Evolutionary conservation across 768 basidiomycete species (phyloP).

Genomic region (Hemileccinum impolitum): DNA sequence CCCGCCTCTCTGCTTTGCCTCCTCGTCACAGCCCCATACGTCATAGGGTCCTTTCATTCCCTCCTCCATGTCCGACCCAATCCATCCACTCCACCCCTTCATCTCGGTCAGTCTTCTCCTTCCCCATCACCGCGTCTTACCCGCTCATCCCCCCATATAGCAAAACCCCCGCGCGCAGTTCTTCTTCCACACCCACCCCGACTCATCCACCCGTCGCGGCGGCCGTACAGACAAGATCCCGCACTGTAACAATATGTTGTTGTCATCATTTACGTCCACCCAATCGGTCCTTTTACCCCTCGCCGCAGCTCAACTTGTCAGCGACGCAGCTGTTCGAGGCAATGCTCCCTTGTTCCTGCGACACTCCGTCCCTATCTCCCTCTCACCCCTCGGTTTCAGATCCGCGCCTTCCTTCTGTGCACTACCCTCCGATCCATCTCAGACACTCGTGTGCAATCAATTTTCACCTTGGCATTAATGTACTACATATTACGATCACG

Average conservation of each 20-base stretch:
- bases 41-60: constrained; percentile 13
- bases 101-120: constrained; percentile 35
- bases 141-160: constrained; percentile 4
- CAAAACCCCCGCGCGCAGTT: constrained; percentile 44
- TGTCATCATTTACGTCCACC: constrained; percentile 2
- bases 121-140: background rate
- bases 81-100: constrained; percentile 38
- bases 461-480: constrained; percentile 42
- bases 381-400: constrained; percentile 35
- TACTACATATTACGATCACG: constrained; percentile 23
- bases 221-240: constrained; percentile 31
- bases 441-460: constrained; percentile 66
- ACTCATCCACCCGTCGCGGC: constrained; percentile 51
- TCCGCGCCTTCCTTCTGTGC: constrained; percentile 65
- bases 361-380: background rate
- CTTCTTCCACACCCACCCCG: constrained; percentile 61
- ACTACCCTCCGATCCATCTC: constrained; percentile 60
- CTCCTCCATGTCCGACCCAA: constrained; percentile 25
- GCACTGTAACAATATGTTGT: constrained; percentile 33
- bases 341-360: constrained; percentile 41
- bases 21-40: constrained; percentile 20
- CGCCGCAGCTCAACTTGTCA: constrained; percentile 55
- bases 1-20: background rate
- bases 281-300: constrained; percentile 12
- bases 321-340: constrained; percentile 60